Base-by-base conservation (phyloP, 2,329 filamentous ascomycete genomes). In the Ramularia endophylla region DNA sequence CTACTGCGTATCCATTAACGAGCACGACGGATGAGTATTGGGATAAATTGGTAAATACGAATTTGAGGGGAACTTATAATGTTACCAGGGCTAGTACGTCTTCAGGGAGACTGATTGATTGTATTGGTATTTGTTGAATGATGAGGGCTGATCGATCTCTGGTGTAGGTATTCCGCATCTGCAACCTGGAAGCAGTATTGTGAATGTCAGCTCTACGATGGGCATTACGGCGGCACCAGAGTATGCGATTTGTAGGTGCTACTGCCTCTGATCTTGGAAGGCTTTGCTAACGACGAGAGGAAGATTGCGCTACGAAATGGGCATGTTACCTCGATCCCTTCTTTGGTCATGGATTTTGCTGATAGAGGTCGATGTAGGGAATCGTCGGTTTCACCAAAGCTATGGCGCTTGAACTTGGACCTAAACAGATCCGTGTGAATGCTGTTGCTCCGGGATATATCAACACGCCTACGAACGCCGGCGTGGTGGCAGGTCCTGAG, bases 401-500 rank as follows among this genome's bases (percentile, higher is more conserved):
- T 40, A 55, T 70, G 68, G 63, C 63, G 5, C 51, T 63, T 38
- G 64, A 67, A 47, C 56, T 65, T 47, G 65, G 59, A 0, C 53
- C 58, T 3, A 56, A 60, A 31, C 61, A 62, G 4, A 61, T 67
- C 18, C 51, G 65, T 22, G 61, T 66, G 27, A 68, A 68, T 47
- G 63, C 59, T 13, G 47, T 68, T 3, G 62, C 61, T 29, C 65
- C 65, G 1, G 65, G 65, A 4, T 67, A 68, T 33, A 71, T 70
- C 36, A 60, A 70, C 46, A 72, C 69, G 37, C 68, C 69, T 12
- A 66, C 65, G 5, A 74, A 73, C 59, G 69, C 70, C 6, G 67
- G 67, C 4, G 70, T 76, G 22, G 64, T 72, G 1, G 67, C 63
- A 37, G 74, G 74, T 0, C 61, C 63, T 0, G 69, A 70, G 33